Evolutionary conservation across 2,329 filamentous ascomycete species (phyloP).

Genomic region (Fusarium gaditjirri): DNA sequence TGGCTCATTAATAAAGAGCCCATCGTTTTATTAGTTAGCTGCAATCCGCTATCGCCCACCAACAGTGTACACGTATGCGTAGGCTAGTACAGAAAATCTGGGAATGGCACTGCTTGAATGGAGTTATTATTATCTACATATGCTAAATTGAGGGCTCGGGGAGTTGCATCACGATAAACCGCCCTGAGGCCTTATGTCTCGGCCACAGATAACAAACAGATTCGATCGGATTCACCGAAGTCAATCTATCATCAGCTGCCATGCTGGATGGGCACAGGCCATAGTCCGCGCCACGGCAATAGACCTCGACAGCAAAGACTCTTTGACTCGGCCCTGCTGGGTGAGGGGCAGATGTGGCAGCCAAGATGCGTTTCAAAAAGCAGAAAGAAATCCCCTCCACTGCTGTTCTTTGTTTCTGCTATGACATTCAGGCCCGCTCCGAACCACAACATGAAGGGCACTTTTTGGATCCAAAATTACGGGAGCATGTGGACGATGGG

Average conservation of each 20-base stretch:
- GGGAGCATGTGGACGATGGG: not conserved
- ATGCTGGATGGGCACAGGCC: not conserved
- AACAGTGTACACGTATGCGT: not conserved
- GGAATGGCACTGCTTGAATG: not conserved
- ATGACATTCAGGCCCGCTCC: not conserved
- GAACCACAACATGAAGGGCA: not conserved
- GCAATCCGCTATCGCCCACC: not conserved
- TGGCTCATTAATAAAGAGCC: not conserved
- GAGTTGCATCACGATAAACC: not conserved
- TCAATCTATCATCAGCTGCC: not conserved
- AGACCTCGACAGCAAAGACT: not conserved
- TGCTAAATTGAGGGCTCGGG: not conserved
- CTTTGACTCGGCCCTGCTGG: not conserved
- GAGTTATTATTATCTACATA: too few relatives aligned
- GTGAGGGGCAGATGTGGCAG: not conserved
- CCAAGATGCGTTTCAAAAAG: not conserved
- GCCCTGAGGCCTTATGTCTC: not conserved
- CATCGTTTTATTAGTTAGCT: not conserved
- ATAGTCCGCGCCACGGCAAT: not conserved
- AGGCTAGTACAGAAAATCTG: not conserved
- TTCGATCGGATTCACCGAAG: not conserved
- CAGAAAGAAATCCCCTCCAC: too few relatives aligned
- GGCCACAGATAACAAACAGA: not conserved
- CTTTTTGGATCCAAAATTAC: not conserved
- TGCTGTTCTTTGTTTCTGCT: not conserved